Base-by-base conservation (phyloP, 768 basidiomycete species). In the Panaeolus cyanescens region DNA sequence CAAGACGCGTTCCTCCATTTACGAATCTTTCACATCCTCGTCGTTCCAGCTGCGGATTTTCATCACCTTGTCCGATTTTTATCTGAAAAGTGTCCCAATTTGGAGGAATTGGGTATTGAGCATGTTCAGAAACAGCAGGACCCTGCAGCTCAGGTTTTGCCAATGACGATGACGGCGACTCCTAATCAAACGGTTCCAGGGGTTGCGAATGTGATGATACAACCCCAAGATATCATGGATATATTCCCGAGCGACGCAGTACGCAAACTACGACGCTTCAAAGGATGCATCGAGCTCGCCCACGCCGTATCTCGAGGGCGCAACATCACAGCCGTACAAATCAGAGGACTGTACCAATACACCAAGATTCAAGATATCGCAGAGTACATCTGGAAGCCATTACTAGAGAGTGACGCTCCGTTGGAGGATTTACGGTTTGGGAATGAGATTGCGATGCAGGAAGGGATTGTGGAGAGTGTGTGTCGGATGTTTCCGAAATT, bases 401-500 rank as follows among this genome's bases (percentile, higher is more conserved):
- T 50, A 6, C 45, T 50, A 2, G 45, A 50, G 45, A 50, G 45
- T 9, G 45, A 50, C 15, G 45, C 25, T 22, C 19, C 45, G 25
- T 28, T 50, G 45, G 45, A 50, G 45, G 45, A 50, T 15, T 9
- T 50, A 28, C 10, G 45, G 45, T 50, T 50, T n/a, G 45, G 22
- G 19, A 50, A 50, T 50, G 45, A 50, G 45, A 50, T 50, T 13
- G 45, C 45, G 45, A 50, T 50, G 45, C 45, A 50, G 45, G 45
- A 50, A 13, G 45, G 45, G 25, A n/a, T 50, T 4, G 4, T 50
- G 45, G 45, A 50, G 45, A 28, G 15, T 50, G 45, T 50, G 45
- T 50, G 45, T 28, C 25, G 45, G 45, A 50, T 50, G 45, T 50
- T 50, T 13, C 45, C 45, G 4, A 50, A 50, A 28, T 15, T 50